Conservation (phyloP, 1,284 basidiomycete genomes). For the Ceratobasidium sp. region DNA sequence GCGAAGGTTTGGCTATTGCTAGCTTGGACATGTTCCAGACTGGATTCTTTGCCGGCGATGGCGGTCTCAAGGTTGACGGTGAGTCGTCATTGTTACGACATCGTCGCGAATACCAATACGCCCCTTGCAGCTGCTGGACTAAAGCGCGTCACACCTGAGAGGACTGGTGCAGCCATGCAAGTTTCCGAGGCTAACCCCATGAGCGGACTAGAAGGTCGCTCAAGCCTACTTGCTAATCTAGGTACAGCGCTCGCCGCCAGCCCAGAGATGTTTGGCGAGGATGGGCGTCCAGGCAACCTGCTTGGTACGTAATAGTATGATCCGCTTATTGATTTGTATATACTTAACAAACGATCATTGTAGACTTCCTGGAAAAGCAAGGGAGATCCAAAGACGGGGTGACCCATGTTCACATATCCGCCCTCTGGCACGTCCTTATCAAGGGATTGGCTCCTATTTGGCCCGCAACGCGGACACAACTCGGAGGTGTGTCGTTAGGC, state of each 20-base stretch:
- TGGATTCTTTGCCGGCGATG: slow-evolving; percentile 81
- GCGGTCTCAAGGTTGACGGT: slow-evolving; percentile 77
- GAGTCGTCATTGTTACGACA: slow-evolving; percentile 40
- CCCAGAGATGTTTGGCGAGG: slow-evolving; percentile 71
- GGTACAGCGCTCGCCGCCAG: slow-evolving; percentile 69
- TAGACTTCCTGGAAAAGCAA: slow-evolving; percentile 38
- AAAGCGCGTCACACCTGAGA: slow-evolving; percentile 65
- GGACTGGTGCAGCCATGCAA: slow-evolving; percentile 78
- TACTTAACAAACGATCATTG: not conserved
- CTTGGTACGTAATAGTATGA: slow-evolving; percentile 60
- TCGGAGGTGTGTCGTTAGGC: slow-evolving; percentile 74
- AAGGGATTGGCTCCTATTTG: slow-evolving; percentile 87
- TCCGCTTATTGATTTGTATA: slow-evolving; percentile 43
- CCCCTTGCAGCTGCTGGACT: slow-evolving; percentile 69
- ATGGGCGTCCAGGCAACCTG: slow-evolving; percentile 80
- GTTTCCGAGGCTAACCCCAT: slow-evolving; percentile 80
- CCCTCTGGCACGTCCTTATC: slow-evolving; percentile 84
- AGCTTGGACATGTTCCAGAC: slow-evolving; percentile 87
- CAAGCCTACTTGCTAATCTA: slow-evolving; percentile 76
- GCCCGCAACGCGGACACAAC: slow-evolving; percentile 76
- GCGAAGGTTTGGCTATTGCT: slow-evolving; percentile 92
- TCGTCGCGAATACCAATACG: not conserved
- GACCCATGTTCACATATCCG: slow-evolving; percentile 62
- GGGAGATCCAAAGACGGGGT: slow-evolving; percentile 46
- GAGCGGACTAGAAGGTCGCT: slow-evolving; percentile 88